Percentiles rank a stretch among this genome's conserved stretches.
phyloP scores from a whole-genome alignment of 148 eudicot genomes.

The Rhododendron vialii region DNA sequence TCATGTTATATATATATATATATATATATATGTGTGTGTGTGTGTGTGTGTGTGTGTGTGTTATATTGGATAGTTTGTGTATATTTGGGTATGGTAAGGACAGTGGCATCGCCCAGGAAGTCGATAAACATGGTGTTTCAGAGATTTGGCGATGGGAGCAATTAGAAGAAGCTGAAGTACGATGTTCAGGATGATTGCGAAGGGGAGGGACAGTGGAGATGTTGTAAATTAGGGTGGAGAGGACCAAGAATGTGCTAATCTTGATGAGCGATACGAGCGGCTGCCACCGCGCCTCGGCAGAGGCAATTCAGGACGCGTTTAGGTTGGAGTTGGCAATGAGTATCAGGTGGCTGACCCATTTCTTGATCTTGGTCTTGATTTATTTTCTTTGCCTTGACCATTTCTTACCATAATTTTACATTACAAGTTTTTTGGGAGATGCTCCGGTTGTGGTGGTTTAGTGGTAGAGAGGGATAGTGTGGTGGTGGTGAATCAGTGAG shows the following conservation, averaged over 20 bases:
- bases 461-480: too few species aligned
- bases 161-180: conserved; percentile 34
- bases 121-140: conserved; percentile 61
- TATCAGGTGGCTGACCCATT: conserved; percentile 44
- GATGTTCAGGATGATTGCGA: conserved; percentile 49
- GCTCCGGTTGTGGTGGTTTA: too few species aligned
- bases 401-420: neutral
- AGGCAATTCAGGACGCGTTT: conserved; percentile 83
- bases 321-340: conserved; percentile 77
- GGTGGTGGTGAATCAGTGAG: too few species aligned
- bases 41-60: too few species aligned
- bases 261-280: conserved; percentile 99
- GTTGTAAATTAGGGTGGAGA: conserved; percentile 79
- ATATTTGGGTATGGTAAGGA: conserved; percentile 37
- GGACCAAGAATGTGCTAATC: conserved; percentile 85
- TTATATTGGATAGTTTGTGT: neutral
- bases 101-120: conserved; percentile 44
- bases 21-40: too few species aligned
- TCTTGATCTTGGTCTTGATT: neutral
- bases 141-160: conserved; percentile 36
- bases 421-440: too few species aligned
- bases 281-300: conserved; percentile 93
- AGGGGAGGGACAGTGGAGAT: conserved; percentile 73
- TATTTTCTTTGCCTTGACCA: neutral
- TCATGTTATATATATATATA: too few species aligned